Conservation (phyloP, 2,329 filamentous ascomycete genomes). For the Ophiocordyceps robertsii region DNA sequence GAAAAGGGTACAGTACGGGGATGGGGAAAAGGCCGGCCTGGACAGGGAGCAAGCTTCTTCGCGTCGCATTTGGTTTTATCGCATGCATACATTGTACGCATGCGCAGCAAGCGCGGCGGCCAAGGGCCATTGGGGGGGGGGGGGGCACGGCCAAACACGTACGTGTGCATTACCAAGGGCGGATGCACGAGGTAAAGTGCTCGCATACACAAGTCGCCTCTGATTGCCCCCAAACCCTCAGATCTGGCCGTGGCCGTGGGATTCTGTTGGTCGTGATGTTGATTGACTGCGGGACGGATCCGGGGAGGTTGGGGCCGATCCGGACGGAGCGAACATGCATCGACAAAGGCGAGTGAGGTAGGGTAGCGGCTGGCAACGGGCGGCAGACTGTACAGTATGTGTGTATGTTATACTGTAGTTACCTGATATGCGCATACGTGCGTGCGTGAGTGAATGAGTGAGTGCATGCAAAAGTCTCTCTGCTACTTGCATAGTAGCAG, state of each 20-base stretch:
- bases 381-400: no score
- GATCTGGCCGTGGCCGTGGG: not conserved
- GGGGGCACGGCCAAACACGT: not conserved
- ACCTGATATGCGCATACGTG: no score
- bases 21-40: no score
- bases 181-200: not conserved
- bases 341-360: not conserved
- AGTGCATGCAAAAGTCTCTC: not conserved
- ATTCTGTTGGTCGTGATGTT: not conserved
- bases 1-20: no score
- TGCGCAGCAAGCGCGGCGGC: not conserved
- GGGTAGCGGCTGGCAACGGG: not conserved
- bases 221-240: not conserved
- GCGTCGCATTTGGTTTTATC: not conserved
- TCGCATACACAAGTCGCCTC: not conserved
- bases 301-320: conserved; percentile 1
- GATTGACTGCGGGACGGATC: not conserved
- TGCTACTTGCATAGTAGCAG: not conserved
- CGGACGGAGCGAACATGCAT: not conserved
- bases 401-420: no score
- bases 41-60: not conserved
- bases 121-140: not conserved
- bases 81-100: not conserved
- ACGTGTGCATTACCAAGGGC: not conserved
- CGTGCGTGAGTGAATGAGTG: not conserved